Percentiles rank a stretch among this genome's conserved stretches.
These are phyloP conservation scores for Geotrichum phurueaensis DNA, from an alignment of 1,139 yeast species.

Conservation along the genomic window DNA sequence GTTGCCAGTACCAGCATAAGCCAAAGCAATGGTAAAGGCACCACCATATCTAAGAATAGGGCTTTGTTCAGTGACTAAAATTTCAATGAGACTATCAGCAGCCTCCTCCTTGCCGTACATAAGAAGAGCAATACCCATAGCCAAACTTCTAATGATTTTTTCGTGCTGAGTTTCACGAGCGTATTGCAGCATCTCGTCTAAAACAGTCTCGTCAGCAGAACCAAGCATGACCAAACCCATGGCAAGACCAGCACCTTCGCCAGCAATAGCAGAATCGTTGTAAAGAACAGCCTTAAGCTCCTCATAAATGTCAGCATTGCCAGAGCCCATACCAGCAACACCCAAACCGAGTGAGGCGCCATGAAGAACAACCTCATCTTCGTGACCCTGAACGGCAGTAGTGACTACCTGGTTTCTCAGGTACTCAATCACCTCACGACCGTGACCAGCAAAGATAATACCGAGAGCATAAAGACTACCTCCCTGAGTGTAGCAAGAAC, in stretches of 20 bases:
- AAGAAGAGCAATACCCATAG: slow-evolving; percentile 81
- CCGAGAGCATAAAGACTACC: slow-evolving; percentile 94
- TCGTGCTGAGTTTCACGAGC: slow-evolving; percentile 97
- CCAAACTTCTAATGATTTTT: slow-evolving; percentile 85
- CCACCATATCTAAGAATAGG: slow-evolving; percentile 93
- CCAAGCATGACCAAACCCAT: slow-evolving; percentile 97
- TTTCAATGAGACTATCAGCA: slow-evolving; percentile 67
- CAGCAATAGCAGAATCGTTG: slow-evolving; percentile 88
- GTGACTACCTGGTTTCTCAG: slow-evolving; percentile 67
- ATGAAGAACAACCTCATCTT: slow-evolving; percentile 81
- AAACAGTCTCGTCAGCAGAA: slow-evolving; percentile 68
- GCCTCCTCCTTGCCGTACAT: slow-evolving; percentile 81
- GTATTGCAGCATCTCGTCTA: slow-evolving; percentile 79
- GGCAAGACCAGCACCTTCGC: slow-evolving; percentile 94
- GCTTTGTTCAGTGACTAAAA: slow-evolving; percentile 67
- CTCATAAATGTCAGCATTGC: slow-evolving; percentile 67
- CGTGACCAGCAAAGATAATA: slow-evolving; percentile 92
- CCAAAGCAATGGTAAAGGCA: slow-evolving; percentile 86
- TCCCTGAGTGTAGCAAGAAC: slow-evolving; percentile 74
- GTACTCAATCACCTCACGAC: slow-evolving; percentile 78
- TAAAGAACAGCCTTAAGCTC: slow-evolving; percentile 79
- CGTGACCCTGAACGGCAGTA: slow-evolving; percentile 48
- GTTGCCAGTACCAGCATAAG: slow-evolving; percentile 95
- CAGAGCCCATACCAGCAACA: slow-evolving; percentile 94
- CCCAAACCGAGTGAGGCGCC: slow-evolving; percentile 97